Base-by-base conservation (phyloP, 345 rosid genomes). In the Eucalyptus albens region DNA sequence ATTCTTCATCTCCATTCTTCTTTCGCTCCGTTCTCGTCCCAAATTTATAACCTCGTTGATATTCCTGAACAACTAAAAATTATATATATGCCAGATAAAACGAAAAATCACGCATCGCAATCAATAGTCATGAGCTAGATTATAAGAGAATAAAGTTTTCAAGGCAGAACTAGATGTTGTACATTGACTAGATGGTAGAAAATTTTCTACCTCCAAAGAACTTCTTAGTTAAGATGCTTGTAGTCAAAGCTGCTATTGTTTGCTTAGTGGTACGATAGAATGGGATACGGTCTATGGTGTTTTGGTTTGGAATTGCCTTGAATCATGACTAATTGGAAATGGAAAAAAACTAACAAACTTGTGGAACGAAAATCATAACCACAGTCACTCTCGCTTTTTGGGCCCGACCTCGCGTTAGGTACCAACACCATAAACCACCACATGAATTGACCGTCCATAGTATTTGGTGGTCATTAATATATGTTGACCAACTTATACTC, bases 31-130 rank as follows among this genome's bases (percentile, higher is more conserved):
- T 17, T 33, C 44, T 19, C 14, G 1, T 40, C 26, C 45, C 45
- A 5, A 2, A 72, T n/a, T 19, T 19, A 0, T 19, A 19, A 72
- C 27, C 15, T 37, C 5, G 0, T 37, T 37, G 40, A 72, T 37
- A 37, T 40, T 72, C 8, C 14, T 3, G 1, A 21, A 33, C 21
- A 19, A 11, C 26, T 19, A 17, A 17, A 53, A 50, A 50, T 50
- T 53, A 72, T 6, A 10, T 16, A 6, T 11, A 21, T 19, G 15
- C 8, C 5, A 0, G 0, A 37, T 10, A 19, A 37, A 37, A 37
- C 8, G 9, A 19, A 72, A 33, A 2, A 2, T 12, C 15, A 9
- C 5, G 8, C 45, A 65, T 65, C 19, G 4, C 5, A 15, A 65
- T 0, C 77, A 4, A 65, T 65, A 33, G 77, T 1, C 40, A 6